Percentiles rank a stretch among this genome's conserved stretches.
These are phyloP conservation scores for Phytophthora sp. DNA, from an alignment of 352 stramenopile genomes.

Conservation along the genomic window DNA sequence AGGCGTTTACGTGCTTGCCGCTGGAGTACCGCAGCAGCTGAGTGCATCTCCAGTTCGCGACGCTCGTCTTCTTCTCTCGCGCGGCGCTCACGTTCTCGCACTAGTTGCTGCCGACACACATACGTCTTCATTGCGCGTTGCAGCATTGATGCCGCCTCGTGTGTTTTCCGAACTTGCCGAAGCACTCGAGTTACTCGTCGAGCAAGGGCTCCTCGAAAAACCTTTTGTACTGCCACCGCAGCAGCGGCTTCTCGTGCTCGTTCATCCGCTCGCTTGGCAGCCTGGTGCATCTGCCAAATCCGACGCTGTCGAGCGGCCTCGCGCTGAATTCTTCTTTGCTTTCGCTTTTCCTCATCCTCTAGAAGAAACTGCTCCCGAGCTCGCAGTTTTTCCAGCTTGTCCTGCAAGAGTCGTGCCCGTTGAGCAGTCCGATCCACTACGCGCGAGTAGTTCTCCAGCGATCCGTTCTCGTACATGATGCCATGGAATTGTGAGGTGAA, in stretches of 20 bases:
- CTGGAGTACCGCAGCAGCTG: conserved; percentile 53
- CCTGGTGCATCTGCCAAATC: conserved; percentile 57
- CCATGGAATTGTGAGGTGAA: conserved; percentile 80
- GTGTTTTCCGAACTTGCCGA: conserved; percentile 12
- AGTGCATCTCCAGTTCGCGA: conserved; percentile 39
- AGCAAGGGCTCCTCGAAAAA: conserved; percentile 43
- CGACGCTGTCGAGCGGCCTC: conserved; percentile 50
- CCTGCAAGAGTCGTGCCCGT: conserved; percentile 44
- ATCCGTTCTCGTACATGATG: conserved; percentile 67
- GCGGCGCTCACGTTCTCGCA: conserved; percentile 24
- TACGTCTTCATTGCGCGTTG: conserved; percentile 44
- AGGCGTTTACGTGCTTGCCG: conserved; percentile 45
- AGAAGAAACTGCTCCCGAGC: conserved; percentile 49
- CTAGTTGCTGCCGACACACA: conserved; percentile 25
- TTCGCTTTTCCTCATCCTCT: conserved; percentile 45
- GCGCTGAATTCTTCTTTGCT: conserved; percentile 42
- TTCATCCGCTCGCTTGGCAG: conserved; percentile 52
- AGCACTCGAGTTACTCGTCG: conserved; percentile 12
- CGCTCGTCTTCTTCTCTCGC: conserved; percentile 28
- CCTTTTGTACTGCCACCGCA: conserved; percentile 48
- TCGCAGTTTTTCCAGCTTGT: conserved; percentile 57
- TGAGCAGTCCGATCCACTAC: conserved; percentile 63
- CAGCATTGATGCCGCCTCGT: conserved; percentile 39
- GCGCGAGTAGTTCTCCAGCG: conserved; percentile 73
- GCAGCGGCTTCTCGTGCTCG: conserved; percentile 42